phyloP scores from a whole-genome alignment of 176 grass and related monocot genomes.

The Cenchrus americanus region DNA sequence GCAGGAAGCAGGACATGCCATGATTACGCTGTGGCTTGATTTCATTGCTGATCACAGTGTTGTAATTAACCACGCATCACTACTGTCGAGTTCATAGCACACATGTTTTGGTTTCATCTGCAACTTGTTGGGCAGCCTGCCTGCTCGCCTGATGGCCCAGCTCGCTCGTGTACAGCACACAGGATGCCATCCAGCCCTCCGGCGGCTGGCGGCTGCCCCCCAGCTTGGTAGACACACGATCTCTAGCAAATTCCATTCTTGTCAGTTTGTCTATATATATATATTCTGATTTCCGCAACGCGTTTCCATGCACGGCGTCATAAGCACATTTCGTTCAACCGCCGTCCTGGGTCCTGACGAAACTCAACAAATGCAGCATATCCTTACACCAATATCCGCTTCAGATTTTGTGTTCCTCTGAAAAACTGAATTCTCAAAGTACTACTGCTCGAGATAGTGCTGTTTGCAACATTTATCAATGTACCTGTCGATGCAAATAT shows the following conservation, averaged over 20 bases:
- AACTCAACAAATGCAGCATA: slow-evolving; percentile 6
- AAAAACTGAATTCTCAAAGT: background rate
- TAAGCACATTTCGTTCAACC: background rate
- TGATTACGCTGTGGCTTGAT: too few relatives aligned
- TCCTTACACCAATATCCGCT: background rate
- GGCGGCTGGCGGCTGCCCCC: background rate
- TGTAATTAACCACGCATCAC: too few relatives aligned
- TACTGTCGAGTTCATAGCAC: too few relatives aligned
- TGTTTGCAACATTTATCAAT: background rate
- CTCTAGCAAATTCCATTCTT: background rate
- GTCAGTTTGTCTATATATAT: background rate
- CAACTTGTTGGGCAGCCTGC: too few relatives aligned
- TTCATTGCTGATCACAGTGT: too few relatives aligned
- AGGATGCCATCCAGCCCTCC: background rate
- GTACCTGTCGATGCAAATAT: background rate
- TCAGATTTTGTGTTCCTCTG: background rate
- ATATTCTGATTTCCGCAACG: background rate
- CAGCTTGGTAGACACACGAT: background rate
- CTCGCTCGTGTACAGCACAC: background rate
- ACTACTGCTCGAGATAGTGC: background rate
- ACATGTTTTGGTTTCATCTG: too few relatives aligned
- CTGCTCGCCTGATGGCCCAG: too few relatives aligned
- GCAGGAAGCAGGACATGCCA: too few relatives aligned
- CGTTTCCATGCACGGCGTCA: background rate
- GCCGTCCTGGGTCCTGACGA: background rate